phyloP scores from a whole-genome alignment of 805 yeast genomes.

The Teunomyces pallodes region DNA sequence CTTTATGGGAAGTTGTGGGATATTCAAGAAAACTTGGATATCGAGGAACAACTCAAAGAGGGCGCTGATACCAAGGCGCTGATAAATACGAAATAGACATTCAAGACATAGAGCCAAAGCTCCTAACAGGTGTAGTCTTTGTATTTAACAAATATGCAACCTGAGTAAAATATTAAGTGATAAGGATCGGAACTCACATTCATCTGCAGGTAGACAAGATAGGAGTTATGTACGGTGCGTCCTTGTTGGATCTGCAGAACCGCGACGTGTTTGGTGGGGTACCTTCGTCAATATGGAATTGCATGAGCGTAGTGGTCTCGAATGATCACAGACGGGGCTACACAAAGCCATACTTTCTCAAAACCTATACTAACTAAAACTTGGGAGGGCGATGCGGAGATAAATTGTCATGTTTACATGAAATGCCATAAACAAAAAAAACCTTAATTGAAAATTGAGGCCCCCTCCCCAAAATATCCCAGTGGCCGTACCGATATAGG shows the following conservation, averaged over 20 bases:
- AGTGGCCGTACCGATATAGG: not conserved
- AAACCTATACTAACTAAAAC: too few relatives aligned
- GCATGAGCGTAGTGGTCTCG: too few relatives aligned
- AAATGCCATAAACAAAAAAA: not conserved
- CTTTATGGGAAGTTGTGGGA: constrained; percentile 84
- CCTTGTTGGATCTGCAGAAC: too few relatives aligned
- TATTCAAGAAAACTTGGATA: constrained; percentile 75
- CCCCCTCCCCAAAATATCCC: not conserved
- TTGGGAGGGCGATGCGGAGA: not conserved
- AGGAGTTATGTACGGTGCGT: too few relatives aligned
- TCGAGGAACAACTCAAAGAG: constrained; percentile 10
- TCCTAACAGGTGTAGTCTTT: not conserved
- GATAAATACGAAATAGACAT: not conserved
- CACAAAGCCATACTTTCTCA: too few relatives aligned
- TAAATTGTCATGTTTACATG: not conserved
- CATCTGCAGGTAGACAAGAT: not conserved
- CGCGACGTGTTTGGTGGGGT: too few relatives aligned
- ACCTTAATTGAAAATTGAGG: not conserved
- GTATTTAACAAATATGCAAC: not conserved
- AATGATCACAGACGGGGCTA: too few relatives aligned
- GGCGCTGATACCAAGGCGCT: not conserved
- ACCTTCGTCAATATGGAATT: too few relatives aligned
- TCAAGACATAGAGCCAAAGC: not conserved
- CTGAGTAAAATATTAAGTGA: not conserved
- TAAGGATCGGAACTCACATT: not conserved